phyloP scores from a whole-genome alignment of 1,139 yeast species.

The Suhomyces choctaworum region DNA sequence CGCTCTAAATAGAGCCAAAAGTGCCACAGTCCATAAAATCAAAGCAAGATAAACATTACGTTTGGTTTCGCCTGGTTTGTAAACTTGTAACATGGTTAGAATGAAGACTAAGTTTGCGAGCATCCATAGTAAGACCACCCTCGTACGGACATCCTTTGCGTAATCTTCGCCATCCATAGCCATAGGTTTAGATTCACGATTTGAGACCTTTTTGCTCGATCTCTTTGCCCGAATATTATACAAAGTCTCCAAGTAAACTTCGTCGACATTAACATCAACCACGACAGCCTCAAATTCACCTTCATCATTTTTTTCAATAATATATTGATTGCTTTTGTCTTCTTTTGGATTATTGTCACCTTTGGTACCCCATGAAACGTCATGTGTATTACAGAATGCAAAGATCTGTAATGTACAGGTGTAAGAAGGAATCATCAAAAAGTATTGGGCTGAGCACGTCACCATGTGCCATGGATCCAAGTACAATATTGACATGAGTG shows the following conservation, averaged over 20 bases:
- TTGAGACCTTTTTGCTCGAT: constrained; percentile 56
- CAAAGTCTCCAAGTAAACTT: constrained; percentile 76
- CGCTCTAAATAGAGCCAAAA: constrained; percentile 75
- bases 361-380: constrained; percentile 97
- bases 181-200: constrained; percentile 26
- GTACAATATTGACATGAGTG: constrained; percentile 74
- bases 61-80: constrained; percentile 57
- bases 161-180: constrained; percentile 74
- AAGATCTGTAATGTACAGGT: constrained; percentile 89
- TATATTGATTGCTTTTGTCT: constrained; percentile 44
- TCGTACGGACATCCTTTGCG: constrained; percentile 89
- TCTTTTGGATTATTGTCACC: constrained; percentile 80
- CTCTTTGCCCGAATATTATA: constrained; percentile 75
- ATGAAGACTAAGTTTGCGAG: constrained; percentile 74
- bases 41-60: constrained; percentile 74
- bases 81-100: constrained; percentile 85
- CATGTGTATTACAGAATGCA: constrained; percentile 95
- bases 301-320: constrained; percentile 47
- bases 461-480: constrained; percentile 94
- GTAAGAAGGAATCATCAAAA: constrained; percentile 85
- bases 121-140: constrained; percentile 93
- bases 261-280: constrained; percentile 88
- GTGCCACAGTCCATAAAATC: constrained; percentile 90
- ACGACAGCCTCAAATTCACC: constrained; percentile 87
- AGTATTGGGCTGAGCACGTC: constrained; percentile 82